Conservation (phyloP, 805 yeast genomes). For the Kuraishia hungarica region DNA sequence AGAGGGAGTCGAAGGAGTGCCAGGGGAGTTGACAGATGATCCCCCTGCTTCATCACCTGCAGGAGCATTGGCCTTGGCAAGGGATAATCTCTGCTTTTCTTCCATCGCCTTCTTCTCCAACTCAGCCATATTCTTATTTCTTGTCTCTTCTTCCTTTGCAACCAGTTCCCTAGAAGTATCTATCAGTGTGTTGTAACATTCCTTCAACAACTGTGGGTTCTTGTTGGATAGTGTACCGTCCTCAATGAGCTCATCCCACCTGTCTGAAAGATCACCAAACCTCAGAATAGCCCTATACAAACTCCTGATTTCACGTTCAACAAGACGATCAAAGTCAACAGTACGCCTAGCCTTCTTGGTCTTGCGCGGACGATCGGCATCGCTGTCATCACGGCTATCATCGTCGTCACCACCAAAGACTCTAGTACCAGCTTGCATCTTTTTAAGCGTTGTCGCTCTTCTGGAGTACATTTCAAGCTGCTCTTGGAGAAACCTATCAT, state of each 20-base stretch:
- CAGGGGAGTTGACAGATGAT: background rate
- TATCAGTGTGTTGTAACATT: slow-evolving; percentile 67
- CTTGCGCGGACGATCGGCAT: slow-evolving; percentile 21
- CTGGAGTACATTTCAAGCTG: slow-evolving; percentile 84
- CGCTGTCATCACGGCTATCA: slow-evolving; percentile 29
- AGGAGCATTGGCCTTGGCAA: slow-evolving; percentile 9
- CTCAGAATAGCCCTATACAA: slow-evolving; percentile 76
- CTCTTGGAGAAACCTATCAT: slow-evolving; percentile 79
- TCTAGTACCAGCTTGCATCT: slow-evolving; percentile 31
- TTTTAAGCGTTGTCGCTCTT: slow-evolving; percentile 65
- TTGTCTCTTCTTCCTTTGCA: slow-evolving; percentile 55
- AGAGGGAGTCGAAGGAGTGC: slow-evolving; percentile 16
- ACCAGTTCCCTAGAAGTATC: slow-evolving; percentile 53
- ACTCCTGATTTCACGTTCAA: slow-evolving; percentile 82
- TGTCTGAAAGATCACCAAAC: slow-evolving; percentile 67
- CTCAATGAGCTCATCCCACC: slow-evolving; percentile 79
- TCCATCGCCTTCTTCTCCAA: slow-evolving; percentile 53
- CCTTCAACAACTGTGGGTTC: slow-evolving; percentile 68
- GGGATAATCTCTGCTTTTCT: slow-evolving; percentile 33
- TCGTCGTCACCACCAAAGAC: slow-evolving; percentile 29
- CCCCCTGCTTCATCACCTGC: background rate
- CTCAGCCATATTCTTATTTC: slow-evolving; percentile 44
- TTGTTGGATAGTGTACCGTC: slow-evolving; percentile 87
- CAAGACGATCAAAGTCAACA: slow-evolving; percentile 43
- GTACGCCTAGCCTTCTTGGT: slow-evolving; percentile 25